Base-by-base conservation (phyloP, 805 yeast genomes). In the Sugiyamaella smithiae region DNA sequence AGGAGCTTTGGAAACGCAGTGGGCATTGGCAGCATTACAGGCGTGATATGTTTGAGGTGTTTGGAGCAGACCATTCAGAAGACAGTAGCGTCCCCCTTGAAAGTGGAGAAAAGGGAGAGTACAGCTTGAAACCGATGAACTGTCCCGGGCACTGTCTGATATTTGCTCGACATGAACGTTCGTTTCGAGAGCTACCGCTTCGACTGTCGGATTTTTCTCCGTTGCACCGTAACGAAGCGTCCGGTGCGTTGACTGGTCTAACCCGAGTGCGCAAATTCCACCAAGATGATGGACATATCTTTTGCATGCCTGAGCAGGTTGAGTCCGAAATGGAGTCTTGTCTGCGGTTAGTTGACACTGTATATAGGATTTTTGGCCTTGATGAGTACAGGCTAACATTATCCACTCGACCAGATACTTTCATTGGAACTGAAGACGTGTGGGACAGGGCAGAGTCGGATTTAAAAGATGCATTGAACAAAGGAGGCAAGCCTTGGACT, bases 201-300 rank as follows among this genome's bases (percentile, higher is more conserved):
- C 69, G 97, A 55, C 77, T 77, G 56, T 82, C 95, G 19, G 99
- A 93, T 66, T 91, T 91, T 69, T 84, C 95, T 20, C 88, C 96
- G 1, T 70, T 93, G 51, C 99, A 93, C 66, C 75, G 99, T 61
- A 93, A 93, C 62, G 99, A 93, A 67, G 84, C 95, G 23, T 84
- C 95, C 49, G 99, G 99, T 2, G 95, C 98, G 1, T 74, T 93
- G 17, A 78, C 91, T 5, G 99, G 99, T 0, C 71, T 93, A 31
- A 93, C 98, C 0, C 74, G 99, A 49, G 97, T 93, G 2, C 78
- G 99, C 50, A 74, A 96, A 54, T 93, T 93, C 69, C 99, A 93
- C 67, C 99, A 93, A 69, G 99, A 93, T 66, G 99, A 93, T 65
- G 98, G 97, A 5, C 99, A 93, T 60, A 90, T 93, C 23, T 93